Base-by-base conservation (phyloP, 352 stramenopile genomes). In the Aphanomyces cochlioides region DNA sequence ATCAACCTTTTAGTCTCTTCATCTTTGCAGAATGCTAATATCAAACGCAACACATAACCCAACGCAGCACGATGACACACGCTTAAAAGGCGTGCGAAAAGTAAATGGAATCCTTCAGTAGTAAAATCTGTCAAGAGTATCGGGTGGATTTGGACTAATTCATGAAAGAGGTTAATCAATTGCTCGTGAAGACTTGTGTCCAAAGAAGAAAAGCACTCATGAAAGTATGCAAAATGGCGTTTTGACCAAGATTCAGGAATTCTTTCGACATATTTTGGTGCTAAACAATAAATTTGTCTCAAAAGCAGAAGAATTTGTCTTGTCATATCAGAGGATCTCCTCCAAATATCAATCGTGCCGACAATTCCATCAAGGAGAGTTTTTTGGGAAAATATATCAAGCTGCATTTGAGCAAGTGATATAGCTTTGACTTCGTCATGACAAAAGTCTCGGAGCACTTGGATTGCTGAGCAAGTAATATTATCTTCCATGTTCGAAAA, bases 321-420 rank as follows among this genome's bases (percentile, higher is more conserved):
- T 12, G 64, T 39, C 10, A 70, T 19, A 7, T 4, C 13, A 41
- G 19, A 8, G 12, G 47, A 34, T 15, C 28, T 34, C 10, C 45
- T 48, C 64, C 64, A 70, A 53, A 70, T 54, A 21, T 70, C 50
- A 8, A 70, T 43, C 15, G 48, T 40, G 38, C 61, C 40, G 1
- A 70, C 7, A 12, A 70, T 17, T 19, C 64, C 64, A 8, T 70
- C 21, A 8, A 70, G 47, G 4, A 70, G 8, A 36, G 45, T 7
- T 7, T 37, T 19, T 2, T 19, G 17, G 13, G n/a, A 13, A 47
- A 70, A 70, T 3, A 47, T 8, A 37, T 70, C 64, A 1, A 70
- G 38, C 8, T n/a, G 6, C 6, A 64, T 41, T 17, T 4, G n/a
- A 15, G 39, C 36, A 5, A 70, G 28, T 4, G 10, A 3, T 7